A percentile compares a stretch with the other conserved stretches of the same genome.
These are phyloP conservation scores for Hericium erinaceus DNA, from an alignment of 768 basidiomycete species.

Conservation along the genomic window DNA sequence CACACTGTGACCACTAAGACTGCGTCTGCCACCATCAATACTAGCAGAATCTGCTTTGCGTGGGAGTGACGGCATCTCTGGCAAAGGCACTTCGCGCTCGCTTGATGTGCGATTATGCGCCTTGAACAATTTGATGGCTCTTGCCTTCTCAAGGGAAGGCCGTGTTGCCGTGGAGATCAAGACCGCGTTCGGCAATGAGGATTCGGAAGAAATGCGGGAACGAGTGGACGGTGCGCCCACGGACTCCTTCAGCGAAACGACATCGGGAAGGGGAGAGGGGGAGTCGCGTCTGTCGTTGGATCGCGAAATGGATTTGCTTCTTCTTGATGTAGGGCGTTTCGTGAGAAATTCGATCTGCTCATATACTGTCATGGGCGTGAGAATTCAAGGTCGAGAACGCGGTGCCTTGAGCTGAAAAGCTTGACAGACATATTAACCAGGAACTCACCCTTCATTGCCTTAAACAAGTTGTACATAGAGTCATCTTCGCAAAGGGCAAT, in stretches of 20 bases:
- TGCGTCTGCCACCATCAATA: conserved; percentile 5
- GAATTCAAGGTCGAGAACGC: conserved; percentile 7
- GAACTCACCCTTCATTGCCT: conserved; percentile 70
- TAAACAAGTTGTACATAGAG: conserved; percentile 76
- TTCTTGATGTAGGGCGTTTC: conserved; percentile 44
- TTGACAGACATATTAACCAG: not conserved
- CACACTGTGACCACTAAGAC: not conserved
- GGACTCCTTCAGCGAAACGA: conserved; percentile 11
- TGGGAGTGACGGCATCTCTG: conserved; percentile 19
- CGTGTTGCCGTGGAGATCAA: conserved; percentile 24
- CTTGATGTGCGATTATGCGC: conserved; percentile 28
- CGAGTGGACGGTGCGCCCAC: conserved; percentile 15
- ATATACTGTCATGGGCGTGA: conserved; percentile 40
- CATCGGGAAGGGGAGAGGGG: conserved; percentile 10
- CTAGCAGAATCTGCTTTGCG: conserved; percentile 25
- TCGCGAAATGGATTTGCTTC: conserved; percentile 61
- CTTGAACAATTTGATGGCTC: conserved; percentile 50
- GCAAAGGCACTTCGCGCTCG: conserved; percentile 22
- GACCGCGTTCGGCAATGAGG: conserved; percentile 21
- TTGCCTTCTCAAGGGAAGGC: conserved; percentile 57
- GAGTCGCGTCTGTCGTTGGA: conserved; percentile 28
- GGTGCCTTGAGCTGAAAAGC: not conserved
- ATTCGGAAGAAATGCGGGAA: conserved; percentile 30
- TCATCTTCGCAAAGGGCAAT: conserved; percentile 87
- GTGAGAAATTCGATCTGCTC: conserved; percentile 67